These are phyloP conservation scores for Pichia californica DNA, from an alignment of 805 yeast genomes.

Conservation along the genomic window DNA sequence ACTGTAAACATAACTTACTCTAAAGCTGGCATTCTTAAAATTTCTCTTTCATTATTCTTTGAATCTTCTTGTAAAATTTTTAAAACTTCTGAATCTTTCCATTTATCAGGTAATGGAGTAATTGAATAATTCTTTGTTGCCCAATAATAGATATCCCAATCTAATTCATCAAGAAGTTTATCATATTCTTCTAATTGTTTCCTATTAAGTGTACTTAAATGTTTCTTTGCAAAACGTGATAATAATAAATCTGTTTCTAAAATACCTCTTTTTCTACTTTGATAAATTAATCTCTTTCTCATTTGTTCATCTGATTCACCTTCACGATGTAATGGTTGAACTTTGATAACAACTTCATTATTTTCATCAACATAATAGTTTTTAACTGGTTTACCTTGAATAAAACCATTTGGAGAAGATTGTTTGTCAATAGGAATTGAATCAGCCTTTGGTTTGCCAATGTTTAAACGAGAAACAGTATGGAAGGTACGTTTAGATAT, in stretches of 20 bases:
- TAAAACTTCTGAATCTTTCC: constrained; percentile 67
- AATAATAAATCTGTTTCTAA: constrained; percentile 85
- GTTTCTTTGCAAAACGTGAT: constrained; percentile 76
- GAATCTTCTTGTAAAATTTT: constrained; percentile 63
- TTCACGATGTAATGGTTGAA: constrained; percentile 71
- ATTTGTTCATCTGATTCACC: constrained; percentile 69
- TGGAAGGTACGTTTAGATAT: constrained; percentile 2
- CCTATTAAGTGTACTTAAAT: constrained; percentile 50
- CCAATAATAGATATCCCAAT: constrained; percentile 99
- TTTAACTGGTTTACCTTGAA: constrained; percentile 18
- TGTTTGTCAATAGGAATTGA: constrained; percentile 8
- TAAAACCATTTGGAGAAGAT: constrained; percentile 13
- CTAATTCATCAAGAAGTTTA: constrained; percentile 80
- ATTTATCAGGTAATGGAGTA: constrained; percentile 81
- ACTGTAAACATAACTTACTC: constrained; percentile 11
- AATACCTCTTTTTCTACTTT: constrained; percentile 91
- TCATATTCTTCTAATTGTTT: constrained; percentile 84
- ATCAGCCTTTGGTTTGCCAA: constrained; percentile 9
- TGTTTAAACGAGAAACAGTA: neutral
- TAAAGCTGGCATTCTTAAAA: constrained; percentile 83
- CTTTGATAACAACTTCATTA: constrained; percentile 50
- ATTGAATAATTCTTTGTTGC: constrained; percentile 77
- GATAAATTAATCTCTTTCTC: constrained; percentile 85
- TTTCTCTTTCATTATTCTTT: constrained; percentile 61
- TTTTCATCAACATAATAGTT: constrained; percentile 25